Evolutionary conservation across 2,329 filamentous ascomycete species (phyloP).

Genomic region (Saccharata proteae): DNA sequence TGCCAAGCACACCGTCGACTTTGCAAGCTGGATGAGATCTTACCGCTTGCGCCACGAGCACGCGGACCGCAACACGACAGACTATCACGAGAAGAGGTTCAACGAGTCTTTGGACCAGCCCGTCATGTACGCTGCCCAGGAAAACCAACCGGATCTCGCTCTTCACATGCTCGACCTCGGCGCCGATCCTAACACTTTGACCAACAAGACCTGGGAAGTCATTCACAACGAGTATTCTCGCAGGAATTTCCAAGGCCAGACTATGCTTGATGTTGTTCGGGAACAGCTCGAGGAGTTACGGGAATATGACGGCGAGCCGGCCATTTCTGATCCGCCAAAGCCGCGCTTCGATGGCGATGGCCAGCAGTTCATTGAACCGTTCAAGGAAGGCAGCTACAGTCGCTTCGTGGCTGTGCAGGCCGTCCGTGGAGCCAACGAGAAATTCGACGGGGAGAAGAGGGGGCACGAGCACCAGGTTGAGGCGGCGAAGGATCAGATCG

Average conservation of each 20-base stretch:
- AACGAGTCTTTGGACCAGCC: slow-evolving; percentile 46
- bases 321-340: slow-evolving; percentile 10
- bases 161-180: slow-evolving; percentile 50
- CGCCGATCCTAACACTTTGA: slow-evolving; percentile 52
- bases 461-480: slow-evolving; percentile 15
- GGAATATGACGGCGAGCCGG: slow-evolving; percentile 22
- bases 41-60: slow-evolving; percentile 29
- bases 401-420: slow-evolving; percentile 40
- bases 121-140: slow-evolving; percentile 47
- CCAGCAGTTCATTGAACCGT: slow-evolving; percentile 26
- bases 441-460: slow-evolving; percentile 25
- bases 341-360: slow-evolving; percentile 13
- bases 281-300: slow-evolving; percentile 39
- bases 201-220: slow-evolving; percentile 21
- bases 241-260: slow-evolving; percentile 29
- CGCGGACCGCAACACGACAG: slow-evolving; percentile 24
- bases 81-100: slow-evolving; percentile 41
- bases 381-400: slow-evolving; percentile 47
- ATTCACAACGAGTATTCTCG: slow-evolving; percentile 22
- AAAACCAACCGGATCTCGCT: slow-evolving; percentile 41
- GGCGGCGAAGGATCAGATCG: slow-evolving; percentile 12
- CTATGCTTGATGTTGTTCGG: slow-evolving; percentile 50
- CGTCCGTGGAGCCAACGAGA: slow-evolving; percentile 24
- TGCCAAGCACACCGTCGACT: slow-evolving; percentile 47
- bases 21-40: slow-evolving; percentile 52